phyloP scores from a whole-genome alignment of 2,329 filamentous ascomycete genomes.

The Monilinia fructigena region DNA sequence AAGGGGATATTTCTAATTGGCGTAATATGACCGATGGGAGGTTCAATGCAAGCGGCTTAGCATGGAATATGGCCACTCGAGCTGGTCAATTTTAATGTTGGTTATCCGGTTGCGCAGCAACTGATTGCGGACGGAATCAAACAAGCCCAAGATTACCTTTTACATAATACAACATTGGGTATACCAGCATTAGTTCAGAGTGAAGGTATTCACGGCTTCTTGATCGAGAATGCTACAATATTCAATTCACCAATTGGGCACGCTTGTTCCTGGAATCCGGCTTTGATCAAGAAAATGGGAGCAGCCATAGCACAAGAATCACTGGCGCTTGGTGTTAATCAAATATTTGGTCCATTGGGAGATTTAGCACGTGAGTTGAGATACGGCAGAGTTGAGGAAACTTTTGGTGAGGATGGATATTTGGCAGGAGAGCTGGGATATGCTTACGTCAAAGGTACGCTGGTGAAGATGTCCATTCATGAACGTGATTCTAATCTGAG shows the following conservation, averaged over 20 bases:
- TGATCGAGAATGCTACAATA: slow-evolving; percentile 71
- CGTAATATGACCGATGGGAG: slow-evolving; percentile 64
- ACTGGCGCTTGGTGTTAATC: slow-evolving; percentile 66
- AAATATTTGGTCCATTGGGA: slow-evolving; percentile 68
- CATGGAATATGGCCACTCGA: slow-evolving; percentile 56
- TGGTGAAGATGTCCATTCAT: slow-evolving; percentile 37
- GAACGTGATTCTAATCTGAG: slow-evolving; percentile 42
- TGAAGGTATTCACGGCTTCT: slow-evolving; percentile 72
- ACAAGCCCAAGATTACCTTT: slow-evolving; percentile 65
- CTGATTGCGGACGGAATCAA: slow-evolving; percentile 63
- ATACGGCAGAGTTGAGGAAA: slow-evolving; percentile 73
- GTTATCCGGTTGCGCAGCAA: slow-evolving; percentile 62
- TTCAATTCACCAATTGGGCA: slow-evolving; percentile 76
- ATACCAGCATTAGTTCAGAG: slow-evolving; percentile 73
- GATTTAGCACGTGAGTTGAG: slow-evolving; percentile 70
- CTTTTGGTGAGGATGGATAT: slow-evolving; percentile 66
- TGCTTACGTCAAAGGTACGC: slow-evolving; percentile 57
- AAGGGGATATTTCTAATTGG: slow-evolving; percentile 72
- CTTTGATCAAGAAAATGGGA: slow-evolving; percentile 65
- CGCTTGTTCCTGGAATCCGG: slow-evolving; percentile 68
- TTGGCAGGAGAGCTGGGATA: slow-evolving; percentile 68
- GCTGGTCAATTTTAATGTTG: slow-evolving; percentile 69
- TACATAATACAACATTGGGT: slow-evolving; percentile 64
- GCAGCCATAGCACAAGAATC: slow-evolving; percentile 64
- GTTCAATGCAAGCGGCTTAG: slow-evolving; percentile 67